A percentile compares a stretch with the other conserved stretches of the same genome.
phyloP scores from a whole-genome alignment of 208 protist species.

The Acanthamoeba rhysodes region DNA sequence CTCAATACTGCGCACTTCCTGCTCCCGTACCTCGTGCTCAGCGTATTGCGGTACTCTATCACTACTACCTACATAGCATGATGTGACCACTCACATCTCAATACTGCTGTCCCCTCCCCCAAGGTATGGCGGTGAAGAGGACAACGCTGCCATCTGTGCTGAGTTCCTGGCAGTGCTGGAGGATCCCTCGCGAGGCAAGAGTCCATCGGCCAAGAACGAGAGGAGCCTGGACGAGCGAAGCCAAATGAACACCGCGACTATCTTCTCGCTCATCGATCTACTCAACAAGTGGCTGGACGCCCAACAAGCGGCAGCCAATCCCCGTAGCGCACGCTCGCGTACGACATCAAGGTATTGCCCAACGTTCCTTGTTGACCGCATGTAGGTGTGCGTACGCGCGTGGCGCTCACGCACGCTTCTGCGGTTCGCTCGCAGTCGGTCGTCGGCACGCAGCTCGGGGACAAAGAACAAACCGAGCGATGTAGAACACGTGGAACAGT shows the following conservation, averaged over 20 bases:
- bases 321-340: not conserved
- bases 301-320: not conserved
- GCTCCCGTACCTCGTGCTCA: constrained; percentile 81
- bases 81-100: not conserved
- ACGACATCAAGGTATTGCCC: not conserved
- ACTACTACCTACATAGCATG: not conserved
- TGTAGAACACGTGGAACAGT: constrained; percentile 11
- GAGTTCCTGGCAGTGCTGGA: constrained; percentile 40
- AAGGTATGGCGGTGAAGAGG: not conserved
- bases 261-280: constrained; percentile 51
- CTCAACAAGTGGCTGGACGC: constrained; percentile 44
- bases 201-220: constrained; percentile 56
- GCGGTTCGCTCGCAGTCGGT: not conserved
- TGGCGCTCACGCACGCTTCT: not conserved
- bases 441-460: constrained; percentile 22
- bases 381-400: not conserved
- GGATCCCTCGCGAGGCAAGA: constrained; percentile 12
- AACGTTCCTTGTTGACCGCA: not conserved
- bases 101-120: no score
- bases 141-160: not conserved
- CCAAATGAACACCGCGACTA: constrained; percentile 60
- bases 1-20: constrained; percentile 82
- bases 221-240: constrained; percentile 17
- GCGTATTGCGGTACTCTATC: constrained; percentile 59
- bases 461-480: constrained; percentile 12